Evolutionary conservation across 2,329 filamentous ascomycete genomes (phyloP).

Genomic region (Dactylellina cionopaga): DNA sequence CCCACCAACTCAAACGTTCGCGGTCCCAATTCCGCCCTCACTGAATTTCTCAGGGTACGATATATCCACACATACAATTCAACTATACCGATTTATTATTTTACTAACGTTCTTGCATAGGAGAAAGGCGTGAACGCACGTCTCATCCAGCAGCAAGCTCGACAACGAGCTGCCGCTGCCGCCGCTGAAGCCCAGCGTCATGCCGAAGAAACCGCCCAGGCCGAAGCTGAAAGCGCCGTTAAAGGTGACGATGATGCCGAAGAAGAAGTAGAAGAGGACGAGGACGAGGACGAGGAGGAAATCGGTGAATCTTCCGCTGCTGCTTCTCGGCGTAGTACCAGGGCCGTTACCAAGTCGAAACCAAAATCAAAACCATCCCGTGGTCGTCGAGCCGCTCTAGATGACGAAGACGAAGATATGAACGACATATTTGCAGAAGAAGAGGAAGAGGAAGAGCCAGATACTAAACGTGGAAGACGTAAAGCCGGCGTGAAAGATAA

Average conservation of each 20-base stretch:
- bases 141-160: constrained; percentile 51
- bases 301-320: constrained; percentile 38
- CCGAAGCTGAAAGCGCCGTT: not conserved
- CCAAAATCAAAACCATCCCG: not conserved
- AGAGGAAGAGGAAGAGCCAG: constrained; percentile 17
- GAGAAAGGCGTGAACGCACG: constrained; percentile 55
- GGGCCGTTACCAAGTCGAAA: not conserved
- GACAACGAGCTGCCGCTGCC: constrained; percentile 16
- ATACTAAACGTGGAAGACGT: constrained; percentile 22
- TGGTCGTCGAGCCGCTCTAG: not conserved
- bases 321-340: constrained; percentile 16
- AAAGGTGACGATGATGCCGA: not conserved
- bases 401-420: constrained; percentile 26
- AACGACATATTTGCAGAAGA: not conserved
- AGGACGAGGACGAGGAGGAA: constrained; percentile 7
- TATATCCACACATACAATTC: not conserved
- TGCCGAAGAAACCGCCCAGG: not conserved
- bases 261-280: constrained; percentile 1
- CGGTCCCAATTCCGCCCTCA: constrained; percentile 56
- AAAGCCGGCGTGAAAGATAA: constrained; percentile 37
- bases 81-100: not conserved
- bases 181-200: constrained; percentile 1
- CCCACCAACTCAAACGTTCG: constrained; percentile 13
- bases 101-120: constrained; percentile 19
- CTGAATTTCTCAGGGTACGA: constrained; percentile 56